phyloP scores from a whole-genome alignment of 2,329 filamentous ascomycete genomes.

The Colletotrichum destructivum region DNA sequence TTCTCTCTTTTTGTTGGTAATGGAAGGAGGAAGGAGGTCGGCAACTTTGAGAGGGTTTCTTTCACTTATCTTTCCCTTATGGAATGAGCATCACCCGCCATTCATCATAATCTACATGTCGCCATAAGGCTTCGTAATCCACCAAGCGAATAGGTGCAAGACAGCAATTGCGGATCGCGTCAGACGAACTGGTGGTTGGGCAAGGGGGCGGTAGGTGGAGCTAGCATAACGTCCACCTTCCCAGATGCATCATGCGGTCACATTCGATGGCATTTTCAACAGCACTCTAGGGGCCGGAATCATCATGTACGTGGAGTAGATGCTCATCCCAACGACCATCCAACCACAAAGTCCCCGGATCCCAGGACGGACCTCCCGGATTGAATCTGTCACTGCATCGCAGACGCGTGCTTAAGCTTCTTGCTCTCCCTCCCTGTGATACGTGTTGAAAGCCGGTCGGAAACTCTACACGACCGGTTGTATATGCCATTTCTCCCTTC shows the following conservation, averaged over 20 bases:
- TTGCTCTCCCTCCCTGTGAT: neutral
- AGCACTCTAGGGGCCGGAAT: neutral
- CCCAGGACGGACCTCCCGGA: neutral
- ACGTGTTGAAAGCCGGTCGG: slow-evolving; percentile 28
- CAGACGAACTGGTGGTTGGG: neutral
- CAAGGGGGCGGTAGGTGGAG: neutral
- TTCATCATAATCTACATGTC: too few species aligned
- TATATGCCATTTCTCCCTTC: slow-evolving; percentile 11
- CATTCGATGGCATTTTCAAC: neutral
- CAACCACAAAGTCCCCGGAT: neutral
- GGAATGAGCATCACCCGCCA: too few species aligned
- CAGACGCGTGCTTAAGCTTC: slow-evolving; percentile 14
- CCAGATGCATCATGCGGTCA: neutral
- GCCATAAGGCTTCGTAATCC: too few species aligned
- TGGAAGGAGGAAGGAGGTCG: too few species aligned
- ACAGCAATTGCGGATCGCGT: neutral
- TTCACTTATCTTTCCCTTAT: too few species aligned
- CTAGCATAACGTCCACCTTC: neutral
- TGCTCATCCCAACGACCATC: neutral
- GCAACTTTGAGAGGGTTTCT: too few species aligned
- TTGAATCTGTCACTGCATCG: too few species aligned
- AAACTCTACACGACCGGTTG: neutral
- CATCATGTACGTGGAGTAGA: neutral
- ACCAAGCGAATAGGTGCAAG: neutral
- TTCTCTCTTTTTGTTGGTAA: too few species aligned